Evolutionary conservation across 1,139 yeast species (phyloP).

Genomic region (Saccharomyces pastorianus): DNA sequence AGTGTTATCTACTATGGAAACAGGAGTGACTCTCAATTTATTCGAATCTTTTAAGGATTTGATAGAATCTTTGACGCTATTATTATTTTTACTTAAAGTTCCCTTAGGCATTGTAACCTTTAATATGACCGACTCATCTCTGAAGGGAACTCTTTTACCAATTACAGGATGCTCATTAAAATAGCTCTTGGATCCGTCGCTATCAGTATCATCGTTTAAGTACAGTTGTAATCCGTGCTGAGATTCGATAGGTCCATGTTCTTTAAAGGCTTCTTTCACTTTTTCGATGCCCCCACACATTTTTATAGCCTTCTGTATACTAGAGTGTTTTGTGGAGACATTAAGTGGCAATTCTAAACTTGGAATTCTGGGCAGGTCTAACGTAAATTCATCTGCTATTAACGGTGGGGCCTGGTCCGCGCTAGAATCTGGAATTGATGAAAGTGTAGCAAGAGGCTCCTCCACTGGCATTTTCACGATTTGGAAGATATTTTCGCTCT

Average conservation of each 20-base stretch:
- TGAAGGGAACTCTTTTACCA: constrained; percentile 39
- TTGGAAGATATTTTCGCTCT: background rate
- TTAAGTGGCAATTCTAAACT: constrained; percentile 75
- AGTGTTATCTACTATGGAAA: constrained; percentile 61
- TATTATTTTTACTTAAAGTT: constrained; percentile 40
- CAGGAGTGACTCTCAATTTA: constrained; percentile 45
- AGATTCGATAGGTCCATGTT: constrained; percentile 39
- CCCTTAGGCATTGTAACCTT: constrained; percentile 64
- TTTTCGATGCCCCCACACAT: constrained; percentile 70
- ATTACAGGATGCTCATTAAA: constrained; percentile 70
- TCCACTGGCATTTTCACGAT: background rate
- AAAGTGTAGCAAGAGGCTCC: background rate
- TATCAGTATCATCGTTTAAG: constrained; percentile 27
- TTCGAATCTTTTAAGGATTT: constrained; percentile 19
- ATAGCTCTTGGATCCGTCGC: constrained; percentile 14
- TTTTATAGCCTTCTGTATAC: constrained; percentile 53
- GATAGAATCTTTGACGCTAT: constrained; percentile 49
- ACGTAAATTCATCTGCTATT: constrained; percentile 45
- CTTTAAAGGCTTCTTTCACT: constrained; percentile 33
- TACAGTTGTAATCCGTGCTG: constrained; percentile 56
- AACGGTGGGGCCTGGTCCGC: constrained; percentile 7
- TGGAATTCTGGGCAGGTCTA: constrained; percentile 69
- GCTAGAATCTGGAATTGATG: constrained; percentile 1
- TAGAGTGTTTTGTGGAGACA: constrained; percentile 39
- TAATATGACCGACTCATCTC: constrained; percentile 54